Conservation (phyloP, 2,329 filamentous ascomycete species). For the Penicillium verrucosum region DNA sequence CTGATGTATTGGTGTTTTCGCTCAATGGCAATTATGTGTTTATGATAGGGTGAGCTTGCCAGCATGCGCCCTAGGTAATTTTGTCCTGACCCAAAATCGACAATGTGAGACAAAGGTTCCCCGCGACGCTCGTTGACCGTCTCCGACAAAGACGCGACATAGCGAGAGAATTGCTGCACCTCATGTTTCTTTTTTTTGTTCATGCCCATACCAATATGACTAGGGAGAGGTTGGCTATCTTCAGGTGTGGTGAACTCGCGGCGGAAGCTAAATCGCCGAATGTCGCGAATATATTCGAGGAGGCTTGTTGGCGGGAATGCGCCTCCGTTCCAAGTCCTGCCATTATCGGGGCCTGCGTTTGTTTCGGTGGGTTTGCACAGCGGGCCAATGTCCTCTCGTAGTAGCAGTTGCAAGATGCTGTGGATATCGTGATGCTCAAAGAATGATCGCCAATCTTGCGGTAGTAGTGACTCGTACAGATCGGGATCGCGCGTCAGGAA, state of each 20-base stretch:
- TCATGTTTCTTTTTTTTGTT: conserved; percentile 94
- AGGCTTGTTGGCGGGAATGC: conserved; percentile 54
- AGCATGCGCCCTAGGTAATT: conserved; percentile 91
- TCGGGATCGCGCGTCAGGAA: conserved; percentile 85
- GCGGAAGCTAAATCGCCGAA: conserved; percentile 66
- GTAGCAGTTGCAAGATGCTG: conserved; percentile 72
- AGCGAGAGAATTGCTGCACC: conserved; percentile 84
- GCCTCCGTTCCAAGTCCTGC: conserved; percentile 42
- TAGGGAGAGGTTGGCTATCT: conserved; percentile 57
- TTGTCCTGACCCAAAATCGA: conserved; percentile 95
- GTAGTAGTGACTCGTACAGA: conserved; percentile 73
- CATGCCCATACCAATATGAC: conserved; percentile 82
- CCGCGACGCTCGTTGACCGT: conserved; percentile 51
- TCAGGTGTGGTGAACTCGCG: conserved; percentile 55
- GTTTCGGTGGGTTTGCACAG: conserved; percentile 25
- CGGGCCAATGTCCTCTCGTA: conserved; percentile 67
- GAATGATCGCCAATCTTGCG: conserved; percentile 76
- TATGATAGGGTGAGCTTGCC: conserved; percentile 80
- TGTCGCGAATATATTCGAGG: conserved; percentile 66
- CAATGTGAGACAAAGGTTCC: conserved; percentile 70
- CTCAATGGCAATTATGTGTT: conserved; percentile 86
- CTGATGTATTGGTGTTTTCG: conserved; percentile 80
- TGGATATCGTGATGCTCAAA: conserved; percentile 68
- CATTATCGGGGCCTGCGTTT: not conserved
- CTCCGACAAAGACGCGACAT: conserved; percentile 66